Evolutionary conservation across 2,329 filamentous ascomycete genomes (phyloP).

Genomic region (Teratosphaeria epicoccoides): DNA sequence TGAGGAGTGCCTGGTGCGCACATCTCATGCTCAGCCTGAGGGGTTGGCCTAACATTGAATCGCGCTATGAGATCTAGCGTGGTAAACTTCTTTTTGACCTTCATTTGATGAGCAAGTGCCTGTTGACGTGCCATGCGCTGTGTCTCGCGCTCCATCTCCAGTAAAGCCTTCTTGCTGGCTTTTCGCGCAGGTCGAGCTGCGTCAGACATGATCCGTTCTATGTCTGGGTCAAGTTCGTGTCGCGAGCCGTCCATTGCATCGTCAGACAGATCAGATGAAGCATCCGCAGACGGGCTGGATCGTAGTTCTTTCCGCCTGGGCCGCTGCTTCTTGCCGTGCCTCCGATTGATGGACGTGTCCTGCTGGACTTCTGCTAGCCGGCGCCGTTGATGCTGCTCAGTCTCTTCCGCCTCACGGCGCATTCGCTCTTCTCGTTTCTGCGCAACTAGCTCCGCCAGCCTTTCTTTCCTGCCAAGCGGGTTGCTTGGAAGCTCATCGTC

Average conservation of each 20-base stretch:
- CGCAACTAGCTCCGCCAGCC: slow-evolving; percentile 22
- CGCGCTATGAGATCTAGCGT: slow-evolving; percentile 72
- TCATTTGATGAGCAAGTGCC: slow-evolving; percentile 81
- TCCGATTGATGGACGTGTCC: neutral
- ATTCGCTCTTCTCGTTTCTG: slow-evolving; percentile 22
- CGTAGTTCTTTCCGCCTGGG: neutral
- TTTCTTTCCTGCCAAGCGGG: slow-evolving; percentile 14
- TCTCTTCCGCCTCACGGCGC: slow-evolving; percentile 13
- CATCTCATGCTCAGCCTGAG: slow-evolving; percentile 3
- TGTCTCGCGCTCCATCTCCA: slow-evolving; percentile 91
- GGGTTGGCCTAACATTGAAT: slow-evolving; percentile 48
- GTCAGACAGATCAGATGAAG: slow-evolving; percentile 19
- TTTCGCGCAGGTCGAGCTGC: slow-evolving; percentile 62
- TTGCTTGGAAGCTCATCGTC: slow-evolving; percentile 15
- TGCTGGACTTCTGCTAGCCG: neutral
- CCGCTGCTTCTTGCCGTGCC: neutral
- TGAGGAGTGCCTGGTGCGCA: slow-evolving; percentile 5
- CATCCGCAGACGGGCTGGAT: slow-evolving; percentile 1
- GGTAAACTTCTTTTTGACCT: slow-evolving; percentile 77
- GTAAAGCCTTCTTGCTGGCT: slow-evolving; percentile 85
- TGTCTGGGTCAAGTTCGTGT: slow-evolving; percentile 13
- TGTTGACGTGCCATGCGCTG: slow-evolving; percentile 82
- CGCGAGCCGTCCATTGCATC: slow-evolving; percentile 13
- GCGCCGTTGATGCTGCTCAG: neutral
- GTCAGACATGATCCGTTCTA: slow-evolving; percentile 24